Evolutionary conservation across 2,329 filamentous ascomycete genomes (phyloP).

Genomic region (Xylaria sp.): DNA sequence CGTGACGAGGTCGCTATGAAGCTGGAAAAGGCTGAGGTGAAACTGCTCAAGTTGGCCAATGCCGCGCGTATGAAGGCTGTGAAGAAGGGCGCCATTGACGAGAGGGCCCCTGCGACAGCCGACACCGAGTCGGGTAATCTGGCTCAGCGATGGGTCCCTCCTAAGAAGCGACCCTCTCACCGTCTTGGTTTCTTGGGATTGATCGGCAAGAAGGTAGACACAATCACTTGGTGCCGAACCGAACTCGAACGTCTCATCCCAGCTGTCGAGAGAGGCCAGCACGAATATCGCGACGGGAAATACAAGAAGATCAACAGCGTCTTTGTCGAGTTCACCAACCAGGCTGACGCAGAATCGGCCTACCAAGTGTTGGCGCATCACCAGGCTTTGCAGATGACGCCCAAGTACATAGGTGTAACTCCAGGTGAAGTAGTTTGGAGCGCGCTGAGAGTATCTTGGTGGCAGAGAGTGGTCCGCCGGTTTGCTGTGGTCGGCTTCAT

Average conservation of each 20-base stretch:
- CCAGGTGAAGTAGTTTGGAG: conserved; percentile 88
- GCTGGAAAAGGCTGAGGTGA: conserved; percentile 85
- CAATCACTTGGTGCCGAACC: conserved; percentile 84
- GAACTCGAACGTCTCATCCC: conserved; percentile 79
- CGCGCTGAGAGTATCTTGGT: conserved; percentile 83
- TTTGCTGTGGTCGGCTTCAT: conserved; percentile 75
- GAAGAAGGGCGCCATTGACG: conserved; percentile 60
- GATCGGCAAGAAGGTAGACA: conserved; percentile 89
- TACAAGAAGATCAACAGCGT: conserved; percentile 74
- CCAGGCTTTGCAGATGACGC: conserved; percentile 83
- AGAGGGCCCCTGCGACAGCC: conserved; percentile 54
- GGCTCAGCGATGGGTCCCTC: conserved; percentile 75
- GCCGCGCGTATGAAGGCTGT: conserved; percentile 69
- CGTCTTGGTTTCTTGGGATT: conserved; percentile 70
- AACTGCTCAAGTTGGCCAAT: conserved; percentile 81
- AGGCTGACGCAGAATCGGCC: conserved; percentile 83
- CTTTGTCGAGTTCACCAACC: conserved; percentile 87
- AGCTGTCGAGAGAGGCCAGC: conserved; percentile 71
- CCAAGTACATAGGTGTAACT: conserved; percentile 81
- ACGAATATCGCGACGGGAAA: conserved; percentile 68
- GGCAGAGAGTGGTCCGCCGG: conserved; percentile 78
- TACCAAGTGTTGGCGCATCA: conserved; percentile 89
- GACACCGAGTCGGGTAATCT: conserved; percentile 73
- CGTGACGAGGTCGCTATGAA: conserved; percentile 80
- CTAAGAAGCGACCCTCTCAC: conserved; percentile 78